A percentile compares a stretch with the other conserved stretches of the same genome.
These are phyloP conservation scores for Neopestalotiopsis clavispora DNA, from an alignment of 2,329 filamentous ascomycete species.

Conservation along the genomic window DNA sequence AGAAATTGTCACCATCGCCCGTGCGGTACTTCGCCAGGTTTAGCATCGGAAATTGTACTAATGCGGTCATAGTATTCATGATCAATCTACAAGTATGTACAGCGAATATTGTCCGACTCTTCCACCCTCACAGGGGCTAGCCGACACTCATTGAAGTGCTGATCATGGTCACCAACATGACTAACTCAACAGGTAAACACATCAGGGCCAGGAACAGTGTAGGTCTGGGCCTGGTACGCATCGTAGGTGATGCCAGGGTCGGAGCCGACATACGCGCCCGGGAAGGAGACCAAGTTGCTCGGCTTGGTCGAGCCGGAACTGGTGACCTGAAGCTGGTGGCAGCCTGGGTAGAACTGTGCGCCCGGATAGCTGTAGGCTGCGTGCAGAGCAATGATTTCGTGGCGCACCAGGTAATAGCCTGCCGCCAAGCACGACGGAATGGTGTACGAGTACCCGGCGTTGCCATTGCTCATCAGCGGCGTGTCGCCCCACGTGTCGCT, in stretches of 20 bases:
- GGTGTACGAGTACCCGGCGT: constrained; percentile 52
- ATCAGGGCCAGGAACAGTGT: constrained; percentile 52
- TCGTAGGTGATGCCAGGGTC: constrained; percentile 59
- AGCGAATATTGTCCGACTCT: not conserved
- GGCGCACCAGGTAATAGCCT: constrained; percentile 51
- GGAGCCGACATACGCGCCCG: constrained; percentile 54
- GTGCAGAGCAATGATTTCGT: constrained; percentile 48
- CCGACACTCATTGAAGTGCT: not conserved
- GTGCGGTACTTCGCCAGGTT: not conserved
- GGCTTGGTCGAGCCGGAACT: constrained; percentile 20
- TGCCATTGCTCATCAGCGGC: constrained; percentile 48
- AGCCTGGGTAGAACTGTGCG: constrained; percentile 26
- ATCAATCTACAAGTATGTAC: not conserved
- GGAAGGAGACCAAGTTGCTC: constrained; percentile 48
- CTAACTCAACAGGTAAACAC: constrained; percentile 50
- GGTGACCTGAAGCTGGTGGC: constrained; percentile 22
- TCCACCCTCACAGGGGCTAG: not conserved
- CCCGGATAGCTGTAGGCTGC: constrained; percentile 26
- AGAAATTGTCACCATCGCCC: not conserved
- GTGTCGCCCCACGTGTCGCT: constrained; percentile 54
- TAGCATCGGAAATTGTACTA: not conserved
- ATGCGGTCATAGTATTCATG: not conserved
- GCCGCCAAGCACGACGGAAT: constrained; percentile 56
- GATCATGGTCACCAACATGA: not conserved
- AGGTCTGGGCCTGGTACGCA: constrained; percentile 50